These are phyloP conservation scores for Gremmenia infestans DNA, from an alignment of 2,329 filamentous ascomycete species.

Conservation along the genomic window DNA sequence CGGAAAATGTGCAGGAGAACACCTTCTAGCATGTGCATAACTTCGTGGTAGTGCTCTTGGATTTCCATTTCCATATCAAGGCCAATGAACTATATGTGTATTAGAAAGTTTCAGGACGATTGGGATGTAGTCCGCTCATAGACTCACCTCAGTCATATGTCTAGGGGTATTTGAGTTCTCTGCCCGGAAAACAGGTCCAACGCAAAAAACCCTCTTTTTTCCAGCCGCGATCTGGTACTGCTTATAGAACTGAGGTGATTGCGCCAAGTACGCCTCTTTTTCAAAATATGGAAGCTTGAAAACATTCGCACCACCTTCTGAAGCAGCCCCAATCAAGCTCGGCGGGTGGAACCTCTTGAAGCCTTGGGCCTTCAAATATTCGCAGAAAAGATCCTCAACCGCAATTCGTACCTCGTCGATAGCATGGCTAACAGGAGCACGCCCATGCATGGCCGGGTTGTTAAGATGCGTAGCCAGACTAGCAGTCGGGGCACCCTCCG, in stretches of 20 bases:
- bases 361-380: conserved; percentile 69
- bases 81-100: conserved; percentile 60
- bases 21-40: conserved; percentile 65
- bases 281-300: conserved; percentile 90
- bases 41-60: conserved; percentile 71
- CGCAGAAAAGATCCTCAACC: conserved; percentile 58
- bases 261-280: conserved; percentile 72
- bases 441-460: conserved; percentile 89
- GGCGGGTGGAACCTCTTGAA: conserved; percentile 87
- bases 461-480: conserved; percentile 56
- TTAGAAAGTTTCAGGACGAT: conserved; percentile 5
- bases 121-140: background rate
- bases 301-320: conserved; percentile 88
- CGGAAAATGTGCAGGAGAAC: conserved; percentile 77
- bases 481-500: conserved; percentile 62
- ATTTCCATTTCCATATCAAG: conserved; percentile 91
- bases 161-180: conserved; percentile 80
- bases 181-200: conserved; percentile 79
- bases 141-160: conserved; percentile 69
- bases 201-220: conserved; percentile 71
- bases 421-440: conserved; percentile 85
- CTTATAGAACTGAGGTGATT: conserved; percentile 83
- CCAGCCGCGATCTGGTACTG: conserved; percentile 79
- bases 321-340: conserved; percentile 82
- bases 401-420: conserved; percentile 51